Evolutionary conservation across 2,329 filamentous ascomycete genomes (phyloP), one percentile per base, ranked within the genome.

Genomic region (Hypoxylon sp.): DNA sequence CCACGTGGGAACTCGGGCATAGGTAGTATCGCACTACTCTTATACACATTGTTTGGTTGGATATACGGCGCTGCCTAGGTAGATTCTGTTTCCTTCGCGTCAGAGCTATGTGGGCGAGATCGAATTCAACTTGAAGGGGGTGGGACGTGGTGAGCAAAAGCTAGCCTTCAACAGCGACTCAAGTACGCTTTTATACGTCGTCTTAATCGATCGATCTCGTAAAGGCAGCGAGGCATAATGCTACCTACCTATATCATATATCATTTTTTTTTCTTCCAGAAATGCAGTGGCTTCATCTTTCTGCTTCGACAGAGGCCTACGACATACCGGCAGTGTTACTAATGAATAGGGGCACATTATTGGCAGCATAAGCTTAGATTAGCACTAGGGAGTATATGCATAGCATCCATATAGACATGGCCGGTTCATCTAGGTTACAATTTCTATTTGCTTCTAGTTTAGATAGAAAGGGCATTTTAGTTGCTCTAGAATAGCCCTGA

Each of bases 1-100:
- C 19, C 28, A 60, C 60, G 30, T 58, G 50, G 19, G 11, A 19
- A 25, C 13, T 41, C 9, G 60, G 55, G 21, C 60, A 60, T 5
- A 17, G 19, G 38, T 64, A 57, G 4, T 49, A 30, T 13, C 28
- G 17, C 10, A 52, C 21, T 9, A 28, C 9, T 36, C 48, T 60
- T 2, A 23, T 17, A 46, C 55, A 60, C 50, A 60, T 60, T n/a
- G 28, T 62, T 38, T 11, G 13, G 17, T 11, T 14, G 32, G 45
- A 23, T 10, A 19, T 25, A 6, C 6, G 7, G 25, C 17, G 28
- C 28, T 30, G 5, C 28, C 9, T 6, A 30, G 28, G 6, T 41
- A 10, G 4, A 17, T 2, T 53, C 25, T 5, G 19, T 53, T 5
- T n/a, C 17, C 13, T 34, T 23, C 21, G 38, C 46, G 19, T 21